A percentile compares a stretch with the other conserved stretches of the same genome.
These are phyloP conservation scores for Tolypocladium cylindrosporum DNA, from an alignment of 2,329 filamentous ascomycete species.

Conservation along the genomic window DNA sequence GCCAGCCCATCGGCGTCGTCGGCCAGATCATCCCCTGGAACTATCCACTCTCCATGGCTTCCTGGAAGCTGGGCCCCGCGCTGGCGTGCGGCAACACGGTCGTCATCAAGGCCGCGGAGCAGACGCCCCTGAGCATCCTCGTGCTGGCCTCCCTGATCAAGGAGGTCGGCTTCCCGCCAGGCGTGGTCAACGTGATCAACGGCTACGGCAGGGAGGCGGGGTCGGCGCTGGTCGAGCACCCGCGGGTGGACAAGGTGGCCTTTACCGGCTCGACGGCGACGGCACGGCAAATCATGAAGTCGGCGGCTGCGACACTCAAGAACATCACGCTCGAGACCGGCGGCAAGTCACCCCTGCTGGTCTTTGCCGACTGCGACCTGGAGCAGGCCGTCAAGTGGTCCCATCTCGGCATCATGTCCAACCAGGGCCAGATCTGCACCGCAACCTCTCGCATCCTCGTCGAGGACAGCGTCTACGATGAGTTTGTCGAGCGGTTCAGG, in stretches of 20 bases:
- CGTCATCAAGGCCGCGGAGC: conserved; percentile 56
- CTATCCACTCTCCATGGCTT: conserved; percentile 38
- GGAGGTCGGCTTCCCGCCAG: conserved; percentile 67
- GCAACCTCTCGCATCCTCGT: conserved; percentile 56
- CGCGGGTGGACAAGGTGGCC: conserved; percentile 64
- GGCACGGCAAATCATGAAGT: conserved; percentile 66
- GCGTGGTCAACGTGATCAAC: conserved; percentile 68
- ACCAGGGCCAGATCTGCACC: conserved; percentile 58
- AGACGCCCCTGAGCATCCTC: conserved; percentile 55
- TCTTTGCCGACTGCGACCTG: conserved; percentile 57
- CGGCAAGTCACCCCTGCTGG: conserved; percentile 54
- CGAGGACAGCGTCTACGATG: conserved; percentile 49
- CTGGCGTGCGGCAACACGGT: conserved; percentile 55
- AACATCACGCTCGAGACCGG: conserved; percentile 59
- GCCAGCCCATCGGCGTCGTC: conserved; percentile 67
- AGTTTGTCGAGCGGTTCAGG: conserved; percentile 55
- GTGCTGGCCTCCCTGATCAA: conserved; percentile 58
- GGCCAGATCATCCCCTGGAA: conserved; percentile 71
- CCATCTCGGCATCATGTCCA: conserved; percentile 42
- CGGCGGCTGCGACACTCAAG: conserved; percentile 55
- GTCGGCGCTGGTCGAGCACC: conserved; percentile 56
- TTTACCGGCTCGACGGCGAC: conserved; percentile 70
- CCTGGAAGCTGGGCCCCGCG: conserved; percentile 68
- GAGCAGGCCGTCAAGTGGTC: conserved; percentile 57
- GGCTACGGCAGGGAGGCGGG: conserved; percentile 61